These are phyloP conservation scores for Fusarium sp. DNA, from an alignment of 2,329 filamentous ascomycete genomes.

Conservation along the genomic window DNA sequence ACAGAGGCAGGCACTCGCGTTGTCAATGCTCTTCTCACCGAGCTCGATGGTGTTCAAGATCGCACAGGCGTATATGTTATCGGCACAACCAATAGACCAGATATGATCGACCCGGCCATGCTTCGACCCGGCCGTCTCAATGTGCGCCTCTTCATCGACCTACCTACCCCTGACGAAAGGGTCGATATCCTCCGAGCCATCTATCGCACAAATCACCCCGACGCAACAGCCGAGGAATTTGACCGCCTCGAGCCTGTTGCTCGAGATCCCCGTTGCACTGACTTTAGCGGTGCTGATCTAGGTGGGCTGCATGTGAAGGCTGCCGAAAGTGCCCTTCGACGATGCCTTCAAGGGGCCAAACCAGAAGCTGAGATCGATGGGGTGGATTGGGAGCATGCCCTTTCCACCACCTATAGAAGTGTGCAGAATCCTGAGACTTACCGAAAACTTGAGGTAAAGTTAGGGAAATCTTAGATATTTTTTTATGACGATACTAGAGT, in stretches of 20 bases:
- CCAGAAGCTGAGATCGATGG: conserved; percentile 43
- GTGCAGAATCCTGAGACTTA: conserved; percentile 61
- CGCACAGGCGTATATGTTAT: conserved; percentile 92
- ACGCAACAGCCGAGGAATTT: conserved; percentile 56
- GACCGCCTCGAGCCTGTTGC: conserved; percentile 72
- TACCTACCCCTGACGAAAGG: conserved; percentile 81
- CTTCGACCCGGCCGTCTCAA: conserved; percentile 90
- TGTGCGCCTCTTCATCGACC: conserved; percentile 87
- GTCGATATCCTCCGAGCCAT: conserved; percentile 85
- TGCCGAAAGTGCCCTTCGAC: conserved; percentile 58
- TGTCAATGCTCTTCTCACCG: conserved; percentile 93
- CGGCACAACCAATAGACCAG: conserved; percentile 92
- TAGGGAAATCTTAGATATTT: conserved; percentile 11
- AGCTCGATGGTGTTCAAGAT: conserved; percentile 86
- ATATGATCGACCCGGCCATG: conserved; percentile 97
- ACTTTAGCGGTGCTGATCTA: conserved; percentile 79
- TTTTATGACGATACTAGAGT: background rate
- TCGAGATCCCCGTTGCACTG: conserved; percentile 71
- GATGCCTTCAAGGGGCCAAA: conserved; percentile 48
- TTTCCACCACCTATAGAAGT: conserved; percentile 60
- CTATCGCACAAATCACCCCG: conserved; percentile 57
- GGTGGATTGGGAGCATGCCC: conserved; percentile 64
- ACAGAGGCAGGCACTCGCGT: conserved; percentile 88
- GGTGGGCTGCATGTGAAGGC: conserved; percentile 61
- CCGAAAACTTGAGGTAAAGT: conserved; percentile 44